Conservation (phyloP, 495 filamentous ascomycete genomes). For the Neurospora pannonica region DNA sequence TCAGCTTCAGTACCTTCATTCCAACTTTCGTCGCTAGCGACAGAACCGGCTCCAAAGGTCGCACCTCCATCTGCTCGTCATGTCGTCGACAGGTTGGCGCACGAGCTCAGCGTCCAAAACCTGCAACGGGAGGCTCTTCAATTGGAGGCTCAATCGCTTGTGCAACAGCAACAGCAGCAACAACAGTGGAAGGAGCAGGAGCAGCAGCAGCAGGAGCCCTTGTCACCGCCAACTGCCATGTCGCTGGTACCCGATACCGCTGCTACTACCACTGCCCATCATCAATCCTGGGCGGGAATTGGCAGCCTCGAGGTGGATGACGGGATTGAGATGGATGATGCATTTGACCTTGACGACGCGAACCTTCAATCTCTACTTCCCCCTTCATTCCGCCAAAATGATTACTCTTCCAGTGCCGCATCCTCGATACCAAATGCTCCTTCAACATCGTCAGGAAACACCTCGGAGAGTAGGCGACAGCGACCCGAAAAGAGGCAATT, state of each 20-base stretch:
- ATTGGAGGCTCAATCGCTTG: neutral
- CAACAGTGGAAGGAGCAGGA: neutral
- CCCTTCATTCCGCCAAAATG: neutral
- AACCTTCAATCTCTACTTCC: neutral
- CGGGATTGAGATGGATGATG: neutral
- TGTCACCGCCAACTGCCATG: neutral
- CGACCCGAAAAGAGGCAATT: neutral
- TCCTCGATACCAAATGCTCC: neutral
- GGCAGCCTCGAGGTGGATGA: neutral
- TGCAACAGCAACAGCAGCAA: conserved; percentile 2
- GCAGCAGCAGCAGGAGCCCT: neutral
- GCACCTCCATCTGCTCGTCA: neutral
- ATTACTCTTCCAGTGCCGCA: neutral
- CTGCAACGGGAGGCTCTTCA: conserved; percentile 5
- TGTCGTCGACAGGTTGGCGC: conserved; percentile 21
- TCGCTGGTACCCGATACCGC: neutral
- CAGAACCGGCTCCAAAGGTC: neutral
- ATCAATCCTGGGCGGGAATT: neutral
- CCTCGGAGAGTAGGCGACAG: neutral
- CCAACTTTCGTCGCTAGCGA: neutral
- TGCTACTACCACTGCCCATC: neutral
- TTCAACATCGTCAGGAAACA: neutral
- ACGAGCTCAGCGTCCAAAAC: conserved; percentile 28
- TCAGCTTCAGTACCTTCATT: neutral
- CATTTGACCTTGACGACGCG: neutral